phyloP scores from a whole-genome alignment of 805 yeast genomes.

The Spathaspora passalidarum region DNA sequence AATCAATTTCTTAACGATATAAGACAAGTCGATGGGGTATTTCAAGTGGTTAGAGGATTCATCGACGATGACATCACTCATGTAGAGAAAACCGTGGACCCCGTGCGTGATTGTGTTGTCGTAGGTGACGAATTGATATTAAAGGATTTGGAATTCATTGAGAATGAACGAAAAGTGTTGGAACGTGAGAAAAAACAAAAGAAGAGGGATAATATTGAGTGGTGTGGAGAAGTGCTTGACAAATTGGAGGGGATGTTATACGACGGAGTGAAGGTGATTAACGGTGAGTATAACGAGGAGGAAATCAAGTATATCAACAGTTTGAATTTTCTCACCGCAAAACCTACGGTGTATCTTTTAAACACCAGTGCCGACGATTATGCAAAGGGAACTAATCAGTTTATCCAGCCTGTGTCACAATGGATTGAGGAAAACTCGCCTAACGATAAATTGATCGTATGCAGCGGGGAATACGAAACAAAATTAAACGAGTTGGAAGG shows the following conservation, averaged over 20 bases:
- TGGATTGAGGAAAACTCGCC: slow-evolving; percentile 74
- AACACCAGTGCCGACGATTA: slow-evolving; percentile 75
- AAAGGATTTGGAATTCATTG: slow-evolving; percentile 63
- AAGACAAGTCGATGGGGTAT: slow-evolving; percentile 68
- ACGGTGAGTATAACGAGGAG: slow-evolving; percentile 42
- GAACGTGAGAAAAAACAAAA: slow-evolving; percentile 26
- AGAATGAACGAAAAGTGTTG: slow-evolving; percentile 31
- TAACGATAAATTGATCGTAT: slow-evolving; percentile 39
- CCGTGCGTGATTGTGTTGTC: slow-evolving; percentile 59
- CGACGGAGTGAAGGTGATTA: slow-evolving; percentile 59
- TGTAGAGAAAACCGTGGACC: slow-evolving; percentile 57
- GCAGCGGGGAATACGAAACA: slow-evolving; percentile 51
- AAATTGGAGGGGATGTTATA: slow-evolving; percentile 32
- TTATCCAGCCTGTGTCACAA: slow-evolving; percentile 45
- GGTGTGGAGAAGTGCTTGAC: slow-evolving; percentile 23
- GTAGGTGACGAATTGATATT: slow-evolving; percentile 61
- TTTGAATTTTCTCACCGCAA: slow-evolving; percentile 77
- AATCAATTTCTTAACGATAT: slow-evolving; percentile 68
- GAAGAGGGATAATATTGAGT: slow-evolving; percentile 28
- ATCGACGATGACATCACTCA: slow-evolving; percentile 65
- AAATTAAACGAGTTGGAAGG: slow-evolving; percentile 27
- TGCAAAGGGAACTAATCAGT: slow-evolving; percentile 49
- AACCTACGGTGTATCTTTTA: slow-evolving; percentile 78
- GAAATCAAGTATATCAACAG: slow-evolving; percentile 68
- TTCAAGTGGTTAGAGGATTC: slow-evolving; percentile 66